Percentiles rank a stretch among this genome's conserved stretches.
Evolutionary conservation across 2,329 filamentous ascomycete genomes (phyloP).

Genomic region (Epichloe coenophiala): DNA sequence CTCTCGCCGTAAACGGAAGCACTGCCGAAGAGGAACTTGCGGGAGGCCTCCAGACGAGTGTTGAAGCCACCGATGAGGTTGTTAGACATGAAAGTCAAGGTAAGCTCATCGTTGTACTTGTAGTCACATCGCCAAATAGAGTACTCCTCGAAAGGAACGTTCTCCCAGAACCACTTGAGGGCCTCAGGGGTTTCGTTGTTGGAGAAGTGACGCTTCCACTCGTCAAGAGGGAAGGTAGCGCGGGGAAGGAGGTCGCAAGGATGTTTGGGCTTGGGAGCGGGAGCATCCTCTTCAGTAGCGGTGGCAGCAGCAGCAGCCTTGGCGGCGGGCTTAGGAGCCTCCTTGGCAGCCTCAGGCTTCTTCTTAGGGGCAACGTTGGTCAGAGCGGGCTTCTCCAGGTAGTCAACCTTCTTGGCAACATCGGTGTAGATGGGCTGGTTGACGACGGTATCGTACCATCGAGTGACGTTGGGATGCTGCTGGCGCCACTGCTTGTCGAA

Average conservation of each 20-base stretch:
- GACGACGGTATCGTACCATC: constrained; percentile 90
- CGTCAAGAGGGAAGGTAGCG: constrained; percentile 73
- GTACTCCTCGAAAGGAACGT: constrained; percentile 88
- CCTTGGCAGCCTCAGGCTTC: constrained; percentile 61
- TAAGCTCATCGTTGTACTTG: constrained; percentile 99
- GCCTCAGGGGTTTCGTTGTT: constrained; percentile 81
- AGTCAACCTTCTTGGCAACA: constrained; percentile 59
- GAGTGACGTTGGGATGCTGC: constrained; percentile 70
- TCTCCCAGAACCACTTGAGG: constrained; percentile 97
- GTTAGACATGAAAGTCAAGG: constrained; percentile 95
- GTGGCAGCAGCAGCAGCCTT: constrained; percentile 16
- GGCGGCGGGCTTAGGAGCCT: constrained; percentile 46
- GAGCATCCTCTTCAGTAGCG: constrained; percentile 26
- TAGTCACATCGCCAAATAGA: constrained; percentile 89
- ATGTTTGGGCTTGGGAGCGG: constrained; percentile 86
- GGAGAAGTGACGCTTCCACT: constrained; percentile 98
- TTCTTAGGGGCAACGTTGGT: constrained; percentile 61
- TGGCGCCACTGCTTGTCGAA: constrained; percentile 83
- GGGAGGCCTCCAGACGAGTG: constrained; percentile 87
- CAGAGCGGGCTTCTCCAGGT: constrained; percentile 71
- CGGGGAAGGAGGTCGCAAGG: constrained; percentile 75
- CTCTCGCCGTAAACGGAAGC: constrained; percentile 77
- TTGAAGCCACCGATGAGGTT: constrained; percentile 99
- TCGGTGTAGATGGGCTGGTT: constrained; percentile 85
- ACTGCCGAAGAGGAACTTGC: constrained; percentile 94